Evolutionary conservation across 495 filamentous ascomycete species (phyloP).

Genomic region (Penicillium longicatenatum): DNA sequence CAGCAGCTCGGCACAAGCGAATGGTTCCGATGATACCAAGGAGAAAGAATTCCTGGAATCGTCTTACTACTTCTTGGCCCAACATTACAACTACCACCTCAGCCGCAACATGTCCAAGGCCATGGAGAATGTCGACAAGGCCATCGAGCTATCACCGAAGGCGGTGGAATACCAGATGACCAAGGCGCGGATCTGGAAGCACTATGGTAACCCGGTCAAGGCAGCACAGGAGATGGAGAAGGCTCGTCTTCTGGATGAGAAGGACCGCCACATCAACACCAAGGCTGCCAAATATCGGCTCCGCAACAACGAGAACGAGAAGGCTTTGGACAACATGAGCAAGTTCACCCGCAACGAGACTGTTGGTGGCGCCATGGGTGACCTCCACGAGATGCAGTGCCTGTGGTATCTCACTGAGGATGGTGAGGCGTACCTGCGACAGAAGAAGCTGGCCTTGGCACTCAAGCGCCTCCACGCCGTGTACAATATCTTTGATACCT

Average conservation of each 20-base stretch:
- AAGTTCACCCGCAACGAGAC: constrained; percentile 93
- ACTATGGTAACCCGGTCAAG: constrained; percentile 76
- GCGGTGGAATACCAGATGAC: constrained; percentile 94
- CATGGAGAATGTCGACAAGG: constrained; percentile 76
- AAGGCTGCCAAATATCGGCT: constrained; percentile 98
- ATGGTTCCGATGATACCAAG: constrained; percentile 51
- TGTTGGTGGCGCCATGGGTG: constrained; percentile 80
- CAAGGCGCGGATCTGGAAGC: constrained; percentile 92
- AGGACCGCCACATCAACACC: constrained; percentile 96
- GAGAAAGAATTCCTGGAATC: constrained; percentile 67
- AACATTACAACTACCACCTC: constrained; percentile 92
- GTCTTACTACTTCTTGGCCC: constrained; percentile 87
- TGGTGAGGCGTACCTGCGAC: constrained; percentile 83
- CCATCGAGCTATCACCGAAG: constrained; percentile 72
- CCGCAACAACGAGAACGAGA: constrained; percentile 86
- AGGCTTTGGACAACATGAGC: constrained; percentile 83
- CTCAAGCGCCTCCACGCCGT: constrained; percentile 87
- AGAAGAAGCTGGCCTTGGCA: constrained; percentile 79
- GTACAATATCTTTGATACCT: constrained; percentile 91
- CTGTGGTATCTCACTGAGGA: constrained; percentile 97
- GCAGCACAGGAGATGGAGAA: constrained; percentile 88
- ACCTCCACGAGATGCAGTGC: constrained; percentile 98
- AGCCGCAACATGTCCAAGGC: constrained; percentile 84
- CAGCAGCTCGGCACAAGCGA: constrained; percentile 45
- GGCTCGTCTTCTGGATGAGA: constrained; percentile 78